Base-by-base conservation (phyloP, 192 early-diverging fungal species). In the Podila horticola region DNA sequence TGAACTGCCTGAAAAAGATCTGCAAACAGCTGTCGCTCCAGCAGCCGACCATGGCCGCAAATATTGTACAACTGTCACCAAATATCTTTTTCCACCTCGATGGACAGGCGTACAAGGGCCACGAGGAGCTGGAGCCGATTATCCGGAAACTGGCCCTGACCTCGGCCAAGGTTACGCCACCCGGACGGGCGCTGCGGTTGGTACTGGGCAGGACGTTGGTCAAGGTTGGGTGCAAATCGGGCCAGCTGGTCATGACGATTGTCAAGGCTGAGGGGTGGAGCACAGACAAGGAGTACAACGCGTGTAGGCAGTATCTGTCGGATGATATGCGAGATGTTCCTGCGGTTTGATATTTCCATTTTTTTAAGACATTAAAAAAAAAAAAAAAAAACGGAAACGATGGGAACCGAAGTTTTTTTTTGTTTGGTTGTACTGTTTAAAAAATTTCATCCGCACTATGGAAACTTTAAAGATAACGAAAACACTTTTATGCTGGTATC, bases 221-320 rank as follows among this genome's bases (percentile, higher is more conserved):
- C 17, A 58, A 66, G 6, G 11, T 81, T 0, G 77, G 77, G 3
- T 81, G 77, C 58, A 81, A 66, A 55, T 48, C 71, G 8, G 71
- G 71, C 3, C 71, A 73, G 34, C 33, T 81, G 57, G 69, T 81
- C 31, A 73, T 81, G 71, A 81, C 77, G 19, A 73, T 81, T n/a
- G 71, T 81, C 12, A 81, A 81, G 48, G 77, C 77, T 0, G 77
- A 81, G 24, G 77, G 77, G 9, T 81, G 77, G 77, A 81, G 77
- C 51, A 73, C 77, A 9, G 71, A 72, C 36, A 81, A 73, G 66
- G 77, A 81, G 64, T 81, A 81, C 12, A 81, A 81, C 29, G 77
- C 77, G 5, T 72, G 66, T 55, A 64, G 77, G 10, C 59, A 66
- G 45, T 81, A 73, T n/a, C 33, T 81, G 5, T 41, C 64, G 3